These are phyloP conservation scores for Leucogyrophana mollusca DNA, from an alignment of 768 basidiomycete genomes.

Conservation along the genomic window DNA sequence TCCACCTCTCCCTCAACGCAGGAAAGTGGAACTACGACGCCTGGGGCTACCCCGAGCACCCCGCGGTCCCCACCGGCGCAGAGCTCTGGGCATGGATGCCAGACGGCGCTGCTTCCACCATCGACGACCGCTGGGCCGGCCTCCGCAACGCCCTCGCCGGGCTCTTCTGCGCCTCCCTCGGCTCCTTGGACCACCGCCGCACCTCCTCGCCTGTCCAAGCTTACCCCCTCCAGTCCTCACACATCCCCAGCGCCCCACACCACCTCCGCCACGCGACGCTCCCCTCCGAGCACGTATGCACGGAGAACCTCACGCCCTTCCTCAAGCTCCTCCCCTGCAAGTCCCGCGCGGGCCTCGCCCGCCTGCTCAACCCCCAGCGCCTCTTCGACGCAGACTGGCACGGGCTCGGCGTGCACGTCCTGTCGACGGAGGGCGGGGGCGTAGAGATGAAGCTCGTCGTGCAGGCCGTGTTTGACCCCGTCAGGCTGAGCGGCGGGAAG, in stretches of 20 bases:
- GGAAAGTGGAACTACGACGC: conserved; percentile 88
- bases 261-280: conserved; percentile 72
- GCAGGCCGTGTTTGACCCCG: conserved; percentile 79
- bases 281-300: conserved; percentile 90
- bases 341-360: conserved; percentile 79
- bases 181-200: conserved; percentile 69
- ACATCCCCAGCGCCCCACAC: conserved; percentile 45
- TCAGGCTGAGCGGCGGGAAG: conserved; percentile 49
- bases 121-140: conserved; percentile 79
- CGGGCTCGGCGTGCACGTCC: conserved; percentile 78
- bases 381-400: conserved; percentile 94
- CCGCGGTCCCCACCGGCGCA: conserved; percentile 79
- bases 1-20: conserved; percentile 87
- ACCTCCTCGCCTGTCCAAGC: conserved; percentile 66
- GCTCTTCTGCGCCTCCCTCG: conserved; percentile 91
- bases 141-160: conserved; percentile 90
- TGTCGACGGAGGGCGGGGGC: conserved; percentile 50
- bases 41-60: conserved; percentile 81
- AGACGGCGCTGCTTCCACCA: conserved; percentile 48
- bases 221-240: conserved; percentile 64
- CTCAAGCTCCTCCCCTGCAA: conserved; percentile 94
- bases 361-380: conserved; percentile 78
- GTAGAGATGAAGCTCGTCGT: conserved; percentile 67
- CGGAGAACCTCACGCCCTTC: conserved; percentile 96
- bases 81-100: conserved; percentile 93